These are phyloP conservation scores for Cadophora luteo-olivacea DNA, from an alignment of 2,329 filamentous ascomycete species.

Conservation along the genomic window DNA sequence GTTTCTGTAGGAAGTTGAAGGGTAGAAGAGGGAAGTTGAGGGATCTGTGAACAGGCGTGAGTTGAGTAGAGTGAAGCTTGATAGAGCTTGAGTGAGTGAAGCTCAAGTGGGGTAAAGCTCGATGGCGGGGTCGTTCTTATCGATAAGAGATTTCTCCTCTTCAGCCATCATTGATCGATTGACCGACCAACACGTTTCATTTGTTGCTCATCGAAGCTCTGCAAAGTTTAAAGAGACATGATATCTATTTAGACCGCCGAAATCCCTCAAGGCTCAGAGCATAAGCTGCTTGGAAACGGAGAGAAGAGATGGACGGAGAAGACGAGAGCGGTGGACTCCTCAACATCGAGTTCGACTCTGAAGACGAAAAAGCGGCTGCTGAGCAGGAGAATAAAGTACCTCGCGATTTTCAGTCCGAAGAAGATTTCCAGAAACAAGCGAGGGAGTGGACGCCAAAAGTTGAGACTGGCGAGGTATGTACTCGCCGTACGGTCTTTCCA, in stretches of 20 bases:
- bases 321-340: conserved; percentile 49
- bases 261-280: neutral
- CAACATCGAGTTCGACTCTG: conserved; percentile 51
- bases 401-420: conserved; percentile 44
- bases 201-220: too few relatives aligned
- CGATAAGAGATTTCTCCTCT: neutral
- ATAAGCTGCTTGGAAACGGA: neutral
- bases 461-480: conserved; percentile 41
- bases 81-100: neutral
- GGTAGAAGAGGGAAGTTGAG: neutral
- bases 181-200: neutral
- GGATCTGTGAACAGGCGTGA: neutral
- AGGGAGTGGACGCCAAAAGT: conserved; percentile 40
- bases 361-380: conserved; percentile 40
- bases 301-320: conserved; percentile 22
- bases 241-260: too few relatives aligned
- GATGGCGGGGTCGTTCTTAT: conserved; percentile 11
- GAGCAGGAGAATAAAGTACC: conserved; percentile 36
- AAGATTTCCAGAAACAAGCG: conserved; percentile 38
- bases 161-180: neutral
- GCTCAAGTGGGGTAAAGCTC: conserved; percentile 4
- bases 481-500: neutral
- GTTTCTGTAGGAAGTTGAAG: neutral
- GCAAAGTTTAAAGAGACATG: too few relatives aligned
- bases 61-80: neutral